Evolutionary conservation across 2,329 filamentous ascomycete species (phyloP), one percentile per base, ranked within the genome.

Genomic region (Tolypocladium ophioglossoides): DNA sequence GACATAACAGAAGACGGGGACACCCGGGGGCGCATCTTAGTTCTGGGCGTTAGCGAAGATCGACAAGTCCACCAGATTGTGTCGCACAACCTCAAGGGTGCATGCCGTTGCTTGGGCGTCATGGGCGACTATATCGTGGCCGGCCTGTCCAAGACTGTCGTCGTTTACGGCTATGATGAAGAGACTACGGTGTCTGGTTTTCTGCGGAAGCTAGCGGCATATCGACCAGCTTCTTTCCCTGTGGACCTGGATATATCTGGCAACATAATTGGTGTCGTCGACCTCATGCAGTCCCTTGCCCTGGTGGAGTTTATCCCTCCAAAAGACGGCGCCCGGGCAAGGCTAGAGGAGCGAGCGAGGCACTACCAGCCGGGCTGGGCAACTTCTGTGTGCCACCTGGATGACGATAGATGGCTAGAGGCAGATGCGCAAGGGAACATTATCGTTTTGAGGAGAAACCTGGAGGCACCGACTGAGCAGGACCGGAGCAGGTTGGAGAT

Each of bases 281-380:
- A 99, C 65, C 74, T 99, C 48, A 96, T 96, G 88, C 96, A 97
- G 72, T 95, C 89, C 1, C 76, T 95, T 27, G 85, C 87, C 1
- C 73, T 97, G 7, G 75, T 96, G 10, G 78, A 94, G 64, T 94
- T 86, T 64, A 74, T 77, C 0, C 77, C 78, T 3, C 78, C 82
- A 2, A 68, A 76, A 24, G 71, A 80, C 3, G 82, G 79, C 1
- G 69, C 79, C n/a, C 71, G 78, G 12, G 80, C 85, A 53, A 80
- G 76, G 52, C 76, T 97, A 9, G 75, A 77, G 0, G 90, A 96
- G 73, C 76, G 87, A 3, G 87, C 87, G 4, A 80, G 91, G 22
- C 89, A 96, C 66, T 90, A 86, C 62, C 84, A 92, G 63, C 85
- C 87, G 1, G 77, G 84, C 1, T 97, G 92, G 91, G 78, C 82